Percentiles rank a stretch among this genome's conserved stretches.
phyloP scores from a whole-genome alignment of 352 stramenopile species.

The Globisporangium viniferum region DNA sequence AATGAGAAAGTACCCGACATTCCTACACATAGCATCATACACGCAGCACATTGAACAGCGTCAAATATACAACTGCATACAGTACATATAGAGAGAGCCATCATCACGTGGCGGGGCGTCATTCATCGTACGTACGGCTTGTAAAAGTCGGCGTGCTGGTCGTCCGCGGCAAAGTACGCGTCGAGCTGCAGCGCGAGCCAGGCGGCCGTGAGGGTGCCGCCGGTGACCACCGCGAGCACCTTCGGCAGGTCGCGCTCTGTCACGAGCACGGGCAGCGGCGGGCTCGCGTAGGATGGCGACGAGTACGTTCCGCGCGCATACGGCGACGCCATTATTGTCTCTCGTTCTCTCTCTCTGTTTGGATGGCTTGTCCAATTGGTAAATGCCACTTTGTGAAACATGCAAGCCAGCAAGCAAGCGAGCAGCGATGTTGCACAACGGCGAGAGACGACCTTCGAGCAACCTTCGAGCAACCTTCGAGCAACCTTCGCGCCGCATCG shows the following conservation, averaged over 20 bases:
- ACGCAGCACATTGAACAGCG: neutral
- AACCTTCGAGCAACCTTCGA: neutral
- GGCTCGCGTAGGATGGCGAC: conserved; percentile 18
- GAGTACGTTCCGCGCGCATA: conserved; percentile 9
- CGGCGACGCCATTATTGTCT: neutral
- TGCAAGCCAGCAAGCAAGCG: neutral
- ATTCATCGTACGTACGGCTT: conserved; percentile 35
- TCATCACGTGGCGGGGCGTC: conserved; percentile 5
- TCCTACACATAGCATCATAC: conserved; percentile 23
- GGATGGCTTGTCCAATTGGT: neutral
- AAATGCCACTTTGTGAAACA: neutral
- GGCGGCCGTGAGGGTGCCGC: conserved; percentile 28
- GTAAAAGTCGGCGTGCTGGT: conserved; percentile 42
- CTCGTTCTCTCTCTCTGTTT: neutral
- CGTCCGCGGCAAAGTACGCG: conserved; percentile 35
- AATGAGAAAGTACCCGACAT: conserved; percentile 45
- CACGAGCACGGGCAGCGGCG: conserved; percentile 52
- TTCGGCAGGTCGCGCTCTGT: conserved; percentile 51
- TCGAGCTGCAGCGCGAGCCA: conserved; percentile 58
- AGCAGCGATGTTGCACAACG: neutral
- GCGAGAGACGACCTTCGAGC: neutral
- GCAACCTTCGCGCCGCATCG: neutral
- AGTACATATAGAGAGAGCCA: neutral
- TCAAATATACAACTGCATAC: neutral
- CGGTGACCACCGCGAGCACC: conserved; percentile 28